Evolutionary conservation across 257 asterid genomes (phyloP).

Genomic region (Nicotiana sylvestris): DNA sequence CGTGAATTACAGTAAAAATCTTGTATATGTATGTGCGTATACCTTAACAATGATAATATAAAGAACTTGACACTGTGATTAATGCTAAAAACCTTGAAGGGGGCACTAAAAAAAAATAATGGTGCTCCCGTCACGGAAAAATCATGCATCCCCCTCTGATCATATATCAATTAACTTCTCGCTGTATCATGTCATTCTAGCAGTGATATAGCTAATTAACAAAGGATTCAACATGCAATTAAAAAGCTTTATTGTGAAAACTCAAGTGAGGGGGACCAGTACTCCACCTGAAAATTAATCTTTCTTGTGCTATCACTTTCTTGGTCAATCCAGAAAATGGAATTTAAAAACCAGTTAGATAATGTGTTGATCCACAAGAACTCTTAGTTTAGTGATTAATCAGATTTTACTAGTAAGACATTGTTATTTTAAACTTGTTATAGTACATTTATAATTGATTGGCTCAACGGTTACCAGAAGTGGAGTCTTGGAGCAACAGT

Average conservation of each 20-base stretch:
- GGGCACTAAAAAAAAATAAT: too few relatives aligned
- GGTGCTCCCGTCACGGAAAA: too few relatives aligned
- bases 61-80: too few relatives aligned
- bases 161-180: background rate
- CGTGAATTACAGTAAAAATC: too few relatives aligned
- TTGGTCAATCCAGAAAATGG: background rate
- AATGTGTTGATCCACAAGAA: background rate
- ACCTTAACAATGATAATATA: too few relatives aligned
- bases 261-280: background rate
- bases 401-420: background rate
- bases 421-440: background rate
- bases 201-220: background rate
- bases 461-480: slow-evolving; percentile 6
- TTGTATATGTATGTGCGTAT: too few relatives aligned
- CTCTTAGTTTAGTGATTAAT: background rate
- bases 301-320: background rate
- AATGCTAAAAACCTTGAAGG: too few relatives aligned
- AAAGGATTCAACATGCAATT: background rate
- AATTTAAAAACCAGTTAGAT: background rate
- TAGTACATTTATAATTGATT: slow-evolving; percentile 11
- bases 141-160: background rate
- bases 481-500: too few relatives aligned
- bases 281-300: background rate
- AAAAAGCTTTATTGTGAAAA: background rate
- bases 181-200: background rate